phyloP scores from a whole-genome alignment of 768 basidiomycete genomes.

The Kockovaella imperatae region DNA sequence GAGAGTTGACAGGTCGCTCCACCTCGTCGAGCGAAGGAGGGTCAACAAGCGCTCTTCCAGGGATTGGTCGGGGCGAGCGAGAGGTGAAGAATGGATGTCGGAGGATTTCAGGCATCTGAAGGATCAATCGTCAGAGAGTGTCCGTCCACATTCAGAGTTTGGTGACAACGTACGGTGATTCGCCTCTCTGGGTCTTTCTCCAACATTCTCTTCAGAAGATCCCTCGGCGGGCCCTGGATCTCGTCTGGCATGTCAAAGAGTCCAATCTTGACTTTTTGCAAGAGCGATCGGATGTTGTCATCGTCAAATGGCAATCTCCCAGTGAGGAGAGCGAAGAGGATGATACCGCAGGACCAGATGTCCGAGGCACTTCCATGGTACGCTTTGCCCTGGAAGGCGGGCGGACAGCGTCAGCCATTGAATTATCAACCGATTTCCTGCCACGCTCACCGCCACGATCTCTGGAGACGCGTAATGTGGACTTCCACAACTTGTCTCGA shows the following conservation, averaged over 20 bases:
- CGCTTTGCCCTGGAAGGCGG: conserved; percentile 56
- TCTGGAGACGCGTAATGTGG: conserved; percentile 95
- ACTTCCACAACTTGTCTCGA: conserved; percentile 83
- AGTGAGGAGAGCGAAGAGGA: conserved; percentile 78
- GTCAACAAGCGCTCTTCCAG: conserved; percentile 44
- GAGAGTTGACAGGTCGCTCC: conserved; percentile 58
- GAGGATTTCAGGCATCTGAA: conserved; percentile 63
- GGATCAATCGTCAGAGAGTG: background rate
- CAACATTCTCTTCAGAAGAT: conserved; percentile 75
- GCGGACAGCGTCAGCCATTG: conserved; percentile 5
- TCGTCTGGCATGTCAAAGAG: conserved; percentile 64
- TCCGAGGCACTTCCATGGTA: conserved; percentile 85
- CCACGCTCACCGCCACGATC: conserved; percentile 53
- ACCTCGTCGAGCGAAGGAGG: conserved; percentile 60
- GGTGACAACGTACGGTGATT: conserved; percentile 52
- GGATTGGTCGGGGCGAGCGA: conserved; percentile 47
- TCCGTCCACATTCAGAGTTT: background rate
- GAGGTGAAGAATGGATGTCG: conserved; percentile 67
- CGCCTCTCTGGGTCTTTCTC: conserved; percentile 63
- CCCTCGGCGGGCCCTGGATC: conserved; percentile 62
- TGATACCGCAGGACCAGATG: conserved; percentile 95
- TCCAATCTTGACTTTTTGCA: conserved; percentile 71
- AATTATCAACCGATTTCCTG: background rate
- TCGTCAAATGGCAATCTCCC: conserved; percentile 90
- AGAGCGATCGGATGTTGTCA: conserved; percentile 66